A percentile compares a stretch with the other conserved stretches of the same genome.
phyloP scores from a whole-genome alignment of 345 rosid genomes.

The Hirschfeldia incana region DNA sequence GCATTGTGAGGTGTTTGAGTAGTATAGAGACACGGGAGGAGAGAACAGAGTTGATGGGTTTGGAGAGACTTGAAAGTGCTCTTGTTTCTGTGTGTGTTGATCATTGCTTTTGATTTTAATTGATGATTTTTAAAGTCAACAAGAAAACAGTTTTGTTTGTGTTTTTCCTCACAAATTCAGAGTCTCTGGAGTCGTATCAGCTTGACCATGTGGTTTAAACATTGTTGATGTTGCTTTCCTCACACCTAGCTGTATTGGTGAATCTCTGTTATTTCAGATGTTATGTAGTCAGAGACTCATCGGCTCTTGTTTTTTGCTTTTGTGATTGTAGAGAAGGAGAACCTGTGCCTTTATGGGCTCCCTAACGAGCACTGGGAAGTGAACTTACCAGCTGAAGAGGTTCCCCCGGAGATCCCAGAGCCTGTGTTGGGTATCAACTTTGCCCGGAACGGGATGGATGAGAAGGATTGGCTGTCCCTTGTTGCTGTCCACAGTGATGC shows the following conservation, averaged over 20 bases:
- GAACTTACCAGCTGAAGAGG: not conserved
- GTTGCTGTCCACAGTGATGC: not conserved
- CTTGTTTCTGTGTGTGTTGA: not conserved
- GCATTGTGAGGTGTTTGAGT: not conserved
- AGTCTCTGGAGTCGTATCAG: not conserved
- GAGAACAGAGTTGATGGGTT: not conserved
- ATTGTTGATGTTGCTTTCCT: not conserved
- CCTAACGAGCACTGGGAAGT: not conserved
- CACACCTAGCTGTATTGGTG: not conserved
- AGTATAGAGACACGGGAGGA: not conserved
- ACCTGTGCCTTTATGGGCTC: not conserved
- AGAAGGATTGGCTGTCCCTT: not conserved
- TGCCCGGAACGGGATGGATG: not conserved
- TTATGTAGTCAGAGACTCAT: not conserved
- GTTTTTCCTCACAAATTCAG: not conserved
- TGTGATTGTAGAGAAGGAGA: not conserved
- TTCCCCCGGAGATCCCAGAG: not conserved
- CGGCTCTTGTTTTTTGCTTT: not conserved
- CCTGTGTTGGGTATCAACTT: not conserved
- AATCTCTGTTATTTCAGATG: not conserved
- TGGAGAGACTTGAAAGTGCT: not conserved
- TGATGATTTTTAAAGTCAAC: not conserved
- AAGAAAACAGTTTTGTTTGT: not conserved
- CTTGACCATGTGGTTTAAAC: not conserved
- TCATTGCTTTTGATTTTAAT: conserved; percentile 4